A percentile compares a stretch with the other conserved stretches of the same genome.
Evolutionary conservation across 2,329 filamentous ascomycete genomes (phyloP).

Genomic region (Aspergillus fumigatus): DNA sequence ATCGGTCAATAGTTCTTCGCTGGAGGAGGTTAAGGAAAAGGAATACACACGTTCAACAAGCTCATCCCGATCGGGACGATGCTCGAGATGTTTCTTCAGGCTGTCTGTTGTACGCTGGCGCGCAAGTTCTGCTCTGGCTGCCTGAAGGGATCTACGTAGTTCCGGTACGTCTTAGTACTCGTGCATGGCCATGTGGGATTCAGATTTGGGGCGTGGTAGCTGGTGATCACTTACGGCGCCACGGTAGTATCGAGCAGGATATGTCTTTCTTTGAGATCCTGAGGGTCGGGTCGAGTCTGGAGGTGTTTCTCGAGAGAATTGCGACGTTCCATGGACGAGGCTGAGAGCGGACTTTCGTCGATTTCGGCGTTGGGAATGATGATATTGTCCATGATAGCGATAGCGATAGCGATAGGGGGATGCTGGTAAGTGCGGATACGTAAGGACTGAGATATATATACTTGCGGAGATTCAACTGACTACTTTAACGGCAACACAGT

Average conservation of each 20-base stretch:
- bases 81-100: conserved; percentile 60
- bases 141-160: conserved; percentile 56
- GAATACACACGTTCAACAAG: conserved; percentile 67
- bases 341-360: conserved; percentile 56
- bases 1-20: too few species aligned
- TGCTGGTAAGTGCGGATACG: not conserved
- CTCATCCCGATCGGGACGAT: conserved; percentile 65
- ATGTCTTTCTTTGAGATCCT: conserved; percentile 65
- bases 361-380: conserved; percentile 28
- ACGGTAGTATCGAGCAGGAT: conserved; percentile 64
- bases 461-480: not conserved
- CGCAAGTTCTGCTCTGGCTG: conserved; percentile 58
- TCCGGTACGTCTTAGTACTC: not conserved
- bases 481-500: not conserved
- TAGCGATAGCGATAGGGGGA: not conserved
- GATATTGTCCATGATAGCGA: conserved; percentile 11
- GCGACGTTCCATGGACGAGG: conserved; percentile 47
- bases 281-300: conserved; percentile 61
- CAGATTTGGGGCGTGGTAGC: not conserved
- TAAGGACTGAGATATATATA: not conserved
- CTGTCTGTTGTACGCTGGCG: conserved; percentile 60
- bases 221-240: conserved; percentile 53
- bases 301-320: conserved; percentile 71
- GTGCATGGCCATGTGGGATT: not conserved
- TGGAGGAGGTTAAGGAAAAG: not conserved